These are phyloP conservation scores for Penicillium fimorum DNA, from an alignment of 495 filamentous ascomycete genomes.

Conservation along the genomic window DNA sequence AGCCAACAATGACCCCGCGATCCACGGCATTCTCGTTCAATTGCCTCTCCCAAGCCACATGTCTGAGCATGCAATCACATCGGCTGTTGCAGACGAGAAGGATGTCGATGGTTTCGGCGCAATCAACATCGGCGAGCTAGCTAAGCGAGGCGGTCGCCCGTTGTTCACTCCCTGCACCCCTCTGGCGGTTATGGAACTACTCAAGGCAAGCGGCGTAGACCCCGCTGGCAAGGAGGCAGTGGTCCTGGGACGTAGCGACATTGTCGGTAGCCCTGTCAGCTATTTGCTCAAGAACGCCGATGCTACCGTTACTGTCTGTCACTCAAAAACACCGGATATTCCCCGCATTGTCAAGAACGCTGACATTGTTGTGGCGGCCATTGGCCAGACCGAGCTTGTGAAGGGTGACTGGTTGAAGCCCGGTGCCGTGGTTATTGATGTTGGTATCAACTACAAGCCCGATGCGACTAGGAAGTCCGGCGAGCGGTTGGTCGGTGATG, in stretches of 20 bases:
- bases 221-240: slow-evolving; percentile 89
- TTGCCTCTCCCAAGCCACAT: slow-evolving; percentile 85
- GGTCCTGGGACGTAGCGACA: slow-evolving; percentile 91
- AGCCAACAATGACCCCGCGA: slow-evolving; percentile 81
- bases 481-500: slow-evolving; percentile 90
- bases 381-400: slow-evolving; percentile 82
- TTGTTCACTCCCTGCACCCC: slow-evolving; percentile 93
- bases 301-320: slow-evolving; percentile 94
- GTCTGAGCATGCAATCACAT: slow-evolving; percentile 85
- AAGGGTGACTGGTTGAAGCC: slow-evolving; percentile 95
- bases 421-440: slow-evolving; percentile 92
- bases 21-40: slow-evolving; percentile 94
- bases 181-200: slow-evolving; percentile 91
- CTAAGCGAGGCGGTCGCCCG: slow-evolving; percentile 86
- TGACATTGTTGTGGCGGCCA: slow-evolving; percentile 88
- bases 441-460: slow-evolving; percentile 95
- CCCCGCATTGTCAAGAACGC: slow-evolving; percentile 73
- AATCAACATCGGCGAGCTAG: slow-evolving; percentile 89
- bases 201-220: slow-evolving; percentile 79
- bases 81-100: slow-evolving; percentile 86
- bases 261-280: slow-evolving; percentile 94
- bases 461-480: slow-evolving; percentile 94
- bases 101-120: slow-evolving; percentile 98
- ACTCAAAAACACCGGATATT: slow-evolving; percentile 78
- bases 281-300: slow-evolving; percentile 92